Evolutionary conservation across 75 land plant species (phyloP).

Genomic region (Cunninghamia lanceolata): DNA sequence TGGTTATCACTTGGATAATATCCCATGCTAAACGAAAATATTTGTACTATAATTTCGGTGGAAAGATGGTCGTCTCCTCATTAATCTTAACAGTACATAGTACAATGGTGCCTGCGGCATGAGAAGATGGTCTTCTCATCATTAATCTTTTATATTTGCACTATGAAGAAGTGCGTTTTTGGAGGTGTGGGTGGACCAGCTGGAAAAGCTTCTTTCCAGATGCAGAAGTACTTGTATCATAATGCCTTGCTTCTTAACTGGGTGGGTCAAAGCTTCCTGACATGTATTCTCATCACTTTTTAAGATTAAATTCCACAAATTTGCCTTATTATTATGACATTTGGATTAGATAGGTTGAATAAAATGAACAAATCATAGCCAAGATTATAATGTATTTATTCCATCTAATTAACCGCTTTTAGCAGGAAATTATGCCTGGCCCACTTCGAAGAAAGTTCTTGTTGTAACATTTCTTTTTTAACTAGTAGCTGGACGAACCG

Average conservation of each 20-base stretch:
- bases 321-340: conserved; percentile 8
- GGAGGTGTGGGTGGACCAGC: conserved; percentile 1
- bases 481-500: conserved; percentile 5
- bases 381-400: background rate
- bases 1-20: background rate
- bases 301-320: background rate
- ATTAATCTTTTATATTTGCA: background rate
- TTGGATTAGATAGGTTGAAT: background rate
- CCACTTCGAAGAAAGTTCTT: conserved; percentile 3
- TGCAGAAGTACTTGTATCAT: conserved; percentile 8
- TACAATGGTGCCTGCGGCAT: background rate
- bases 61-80: conserved; percentile 4
- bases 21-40: background rate
- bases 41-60: background rate
- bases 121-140: background rate
- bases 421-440: background rate
- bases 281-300: background rate
- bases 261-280: background rate
- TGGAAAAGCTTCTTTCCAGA: conserved; percentile 2
- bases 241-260: background rate
- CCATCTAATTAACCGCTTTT: conserved; percentile 3
- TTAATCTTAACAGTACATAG: background rate
- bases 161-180: background rate
- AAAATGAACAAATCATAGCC: background rate
- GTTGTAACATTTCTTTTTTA: background rate